Percentiles rank a stretch among this genome's conserved stretches.
Evolutionary conservation across 1,284 basidiomycete species (phyloP).

Genomic region (Sanghuangporus baumii): DNA sequence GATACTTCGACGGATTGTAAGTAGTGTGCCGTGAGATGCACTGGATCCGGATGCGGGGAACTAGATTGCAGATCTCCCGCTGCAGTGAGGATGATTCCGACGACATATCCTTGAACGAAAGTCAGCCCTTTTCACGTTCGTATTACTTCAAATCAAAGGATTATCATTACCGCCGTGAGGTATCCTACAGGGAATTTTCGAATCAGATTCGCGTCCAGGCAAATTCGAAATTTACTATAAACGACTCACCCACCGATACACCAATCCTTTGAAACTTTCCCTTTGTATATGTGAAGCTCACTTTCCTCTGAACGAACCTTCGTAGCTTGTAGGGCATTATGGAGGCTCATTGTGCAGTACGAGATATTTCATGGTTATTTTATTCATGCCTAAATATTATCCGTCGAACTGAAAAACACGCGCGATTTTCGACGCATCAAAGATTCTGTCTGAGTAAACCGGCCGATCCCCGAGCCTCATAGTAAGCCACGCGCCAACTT

Average conservation of each 20-base stretch:
- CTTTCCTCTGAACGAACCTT: not conserved
- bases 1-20: slow-evolving; percentile 33
- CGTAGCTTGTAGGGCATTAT: not conserved
- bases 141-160: not conserved
- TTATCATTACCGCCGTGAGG: slow-evolving; percentile 11
- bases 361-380: not conserved
- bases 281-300: not conserved
- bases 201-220: not conserved
- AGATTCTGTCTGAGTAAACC: no score
- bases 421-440: not conserved
- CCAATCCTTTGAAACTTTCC: slow-evolving; percentile 1
- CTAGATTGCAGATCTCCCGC: slow-evolving; percentile 43
- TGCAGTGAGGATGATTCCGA: slow-evolving; percentile 49
- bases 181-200: not conserved
- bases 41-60: slow-evolving; percentile 44
- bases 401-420: not conserved
- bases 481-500: not conserved
- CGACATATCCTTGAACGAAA: slow-evolving; percentile 43
- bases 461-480: not conserved
- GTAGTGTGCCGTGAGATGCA: slow-evolving; percentile 57
- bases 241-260: slow-evolving; percentile 10
- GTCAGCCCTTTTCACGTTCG: not conserved
- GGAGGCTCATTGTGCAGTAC: not conserved
- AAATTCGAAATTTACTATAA: not conserved
- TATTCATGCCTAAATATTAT: no score